A percentile compares a stretch with the other conserved stretches of the same genome.
Evolutionary conservation across 768 basidiomycete genomes (phyloP).

Genomic region (Leucocoprinus sp.): DNA sequence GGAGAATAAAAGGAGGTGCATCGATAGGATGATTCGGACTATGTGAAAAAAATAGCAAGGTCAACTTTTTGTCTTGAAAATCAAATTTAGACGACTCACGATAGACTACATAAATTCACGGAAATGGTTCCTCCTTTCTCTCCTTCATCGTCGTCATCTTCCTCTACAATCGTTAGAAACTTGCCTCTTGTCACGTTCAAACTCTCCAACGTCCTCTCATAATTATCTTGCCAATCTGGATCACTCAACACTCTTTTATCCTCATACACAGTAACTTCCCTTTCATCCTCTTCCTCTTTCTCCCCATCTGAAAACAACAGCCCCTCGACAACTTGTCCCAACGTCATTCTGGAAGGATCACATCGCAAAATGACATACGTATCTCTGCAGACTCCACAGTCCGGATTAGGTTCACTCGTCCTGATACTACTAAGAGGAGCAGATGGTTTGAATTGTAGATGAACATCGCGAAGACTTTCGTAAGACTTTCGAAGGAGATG

Average conservation of each 20-base stretch:
- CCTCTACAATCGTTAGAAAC: constrained; percentile 81
- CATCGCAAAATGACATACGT: constrained; percentile 70
- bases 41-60: neutral
- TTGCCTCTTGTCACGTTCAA: constrained; percentile 75
- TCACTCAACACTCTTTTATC: constrained; percentile 83
- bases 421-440: constrained; percentile 70
- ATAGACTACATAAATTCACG: constrained; percentile 57
- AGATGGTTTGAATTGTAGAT: constrained; percentile 67
- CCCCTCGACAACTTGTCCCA: constrained; percentile 66
- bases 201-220: constrained; percentile 71
- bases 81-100: constrained; percentile 44
- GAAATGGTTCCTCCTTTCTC: constrained; percentile 65
- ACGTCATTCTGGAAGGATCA: constrained; percentile 58
- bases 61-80: neutral
- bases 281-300: constrained; percentile 43
- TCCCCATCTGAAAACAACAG: no score
- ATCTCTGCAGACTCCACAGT: constrained; percentile 83
- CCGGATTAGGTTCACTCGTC: constrained; percentile 61
- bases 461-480: constrained; percentile 60
- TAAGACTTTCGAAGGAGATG: constrained; percentile 69
- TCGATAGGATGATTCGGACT: constrained; percentile 52
- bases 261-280: constrained; percentile 78
- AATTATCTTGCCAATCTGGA: constrained; percentile 91
- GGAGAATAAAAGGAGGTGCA: constrained; percentile 51
- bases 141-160: no score